A percentile compares a stretch with the other conserved stretches of the same genome.
Evolutionary conservation across 179 eudicot species (phyloP).

Genomic region (Corrigiola litoralis): DNA sequence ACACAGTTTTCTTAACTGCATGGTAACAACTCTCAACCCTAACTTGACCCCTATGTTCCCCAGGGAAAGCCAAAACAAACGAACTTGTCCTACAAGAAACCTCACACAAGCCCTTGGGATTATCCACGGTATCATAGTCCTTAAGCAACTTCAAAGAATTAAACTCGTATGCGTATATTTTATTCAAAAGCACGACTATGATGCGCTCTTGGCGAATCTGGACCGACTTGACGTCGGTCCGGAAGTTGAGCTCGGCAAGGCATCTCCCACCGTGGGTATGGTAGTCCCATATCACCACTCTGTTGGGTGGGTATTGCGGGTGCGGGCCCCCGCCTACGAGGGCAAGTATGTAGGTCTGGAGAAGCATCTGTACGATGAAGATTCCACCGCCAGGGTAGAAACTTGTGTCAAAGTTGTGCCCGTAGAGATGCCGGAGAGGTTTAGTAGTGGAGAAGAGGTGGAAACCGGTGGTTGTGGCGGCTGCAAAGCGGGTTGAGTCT

Average conservation of each 20-base stretch:
- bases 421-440: constrained; percentile 18
- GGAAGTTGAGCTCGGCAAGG: constrained; percentile 61
- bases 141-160: constrained; percentile 59
- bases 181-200: constrained; percentile 46
- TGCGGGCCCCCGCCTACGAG: constrained; percentile 54
- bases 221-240: constrained; percentile 54
- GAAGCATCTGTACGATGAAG: constrained; percentile 64
- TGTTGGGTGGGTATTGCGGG: constrained; percentile 51
- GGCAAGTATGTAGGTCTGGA: constrained; percentile 58
- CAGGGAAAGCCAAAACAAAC: constrained; percentile 58
- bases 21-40: constrained; percentile 82
- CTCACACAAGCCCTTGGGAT: constrained; percentile 82
- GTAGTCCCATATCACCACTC: constrained; percentile 87
- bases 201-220: constrained; percentile 66
- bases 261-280: constrained; percentile 56
- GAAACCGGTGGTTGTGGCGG: constrained; percentile 62
- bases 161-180: constrained; percentile 63
- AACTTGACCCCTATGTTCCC: constrained; percentile 75
- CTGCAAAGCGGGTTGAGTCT: constrained; percentile 61
- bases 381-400: constrained; percentile 34
- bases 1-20: constrained; percentile 43
- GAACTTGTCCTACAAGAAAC: constrained; percentile 45
- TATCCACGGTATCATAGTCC: constrained; percentile 63
- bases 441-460: constrained; percentile 53
- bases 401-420: too few species aligned